Base-by-base conservation (phyloP, 768 basidiomycete species). In the Phlegmacium glaucopus region DNA sequence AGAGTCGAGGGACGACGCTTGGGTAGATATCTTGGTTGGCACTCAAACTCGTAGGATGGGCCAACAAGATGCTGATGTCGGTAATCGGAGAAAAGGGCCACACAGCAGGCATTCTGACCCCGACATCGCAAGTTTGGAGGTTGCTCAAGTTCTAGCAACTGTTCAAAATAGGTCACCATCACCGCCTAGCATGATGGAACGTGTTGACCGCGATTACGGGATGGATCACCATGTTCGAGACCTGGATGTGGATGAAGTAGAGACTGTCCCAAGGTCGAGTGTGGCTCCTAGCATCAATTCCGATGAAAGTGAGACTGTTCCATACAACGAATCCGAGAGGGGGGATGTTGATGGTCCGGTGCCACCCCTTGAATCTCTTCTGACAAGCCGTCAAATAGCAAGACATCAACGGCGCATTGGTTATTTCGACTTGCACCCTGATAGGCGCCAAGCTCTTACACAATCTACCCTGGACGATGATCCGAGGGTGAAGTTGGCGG, bases 1-100 rank as follows among this genome's bases (percentile, higher is more conserved):
- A 30, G 72, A 75, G 67, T 66, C 69, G 58, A 66, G 65, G 54
- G 83, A 87, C 42, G 90, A 92, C 58, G 87, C 88, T 4, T 91
- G 90, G 89, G 88, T 92, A 35, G 90, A 92, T 65, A 92, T 92
- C 35, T 67, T 91, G 9, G 88, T 92, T 2, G 82, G 80, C 37
- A 77, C 63, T 39, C 78, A 77, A 53, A 63, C 55, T 29, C 67
- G 82, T 35, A 65, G 82, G 35, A 63, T 84, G 60, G 75, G 61
- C 1, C 76, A 72, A 6, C 84, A 85, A 60, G 84, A 84, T 40
- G 79, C 69, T 4, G 54, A 68, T 50, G 45, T 67, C 48, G 32
- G 56, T 44, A 47, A 63, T 54, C 46, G 57, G 54, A 54, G 71
- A 60, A 45, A 69, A 69, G 57, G 71, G 59, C 46, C 58, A 29